A percentile compares a stretch with the other conserved stretches of the same genome.
phyloP scores from a whole-genome alignment of 2,329 filamentous ascomycete genomes.

The Botrytis squamosa region DNA sequence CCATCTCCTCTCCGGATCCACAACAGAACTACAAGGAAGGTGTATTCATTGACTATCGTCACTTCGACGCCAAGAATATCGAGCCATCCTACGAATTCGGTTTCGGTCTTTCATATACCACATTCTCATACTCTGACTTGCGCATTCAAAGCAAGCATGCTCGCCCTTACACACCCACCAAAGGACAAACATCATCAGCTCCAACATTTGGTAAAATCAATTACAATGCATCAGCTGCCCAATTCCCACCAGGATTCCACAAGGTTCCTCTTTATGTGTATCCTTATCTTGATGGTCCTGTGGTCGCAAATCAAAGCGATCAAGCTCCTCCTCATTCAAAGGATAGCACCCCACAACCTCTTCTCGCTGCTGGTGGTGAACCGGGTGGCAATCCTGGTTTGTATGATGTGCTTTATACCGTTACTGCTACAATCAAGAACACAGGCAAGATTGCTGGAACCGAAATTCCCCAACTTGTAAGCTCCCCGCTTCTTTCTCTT shows the following conservation, averaged over 20 bases:
- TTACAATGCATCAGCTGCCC: conserved; percentile 60
- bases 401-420: conserved; percentile 54
- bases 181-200: conserved; percentile 61
- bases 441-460: conserved; percentile 53
- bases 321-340: conserved; percentile 42
- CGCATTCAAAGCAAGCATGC: conserved; percentile 38
- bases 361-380: conserved; percentile 47
- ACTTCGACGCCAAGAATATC: conserved; percentile 63
- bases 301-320: conserved; percentile 29
- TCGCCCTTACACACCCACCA: conserved; percentile 48
- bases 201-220: conserved; percentile 63
- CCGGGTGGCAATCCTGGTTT: conserved; percentile 54
- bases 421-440: conserved; percentile 55
- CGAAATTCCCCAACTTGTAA: conserved; percentile 54
- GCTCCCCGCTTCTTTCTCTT: conserved; percentile 5
- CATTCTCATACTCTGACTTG: conserved; percentile 70
- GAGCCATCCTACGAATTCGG: conserved; percentile 79
- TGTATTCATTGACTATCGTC: conserved; percentile 77
- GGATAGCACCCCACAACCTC: conserved; percentile 48
- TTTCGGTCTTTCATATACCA: conserved; percentile 77
- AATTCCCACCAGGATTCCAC: conserved; percentile 58
- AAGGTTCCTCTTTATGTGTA: conserved; percentile 52
- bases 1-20: conserved; percentile 49
- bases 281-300: conserved; percentile 52
- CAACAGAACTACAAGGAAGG: conserved; percentile 76